These are phyloP conservation scores for Candida ipomoeae DNA, from an alignment of 805 yeast species.

Conservation along the genomic window DNA sequence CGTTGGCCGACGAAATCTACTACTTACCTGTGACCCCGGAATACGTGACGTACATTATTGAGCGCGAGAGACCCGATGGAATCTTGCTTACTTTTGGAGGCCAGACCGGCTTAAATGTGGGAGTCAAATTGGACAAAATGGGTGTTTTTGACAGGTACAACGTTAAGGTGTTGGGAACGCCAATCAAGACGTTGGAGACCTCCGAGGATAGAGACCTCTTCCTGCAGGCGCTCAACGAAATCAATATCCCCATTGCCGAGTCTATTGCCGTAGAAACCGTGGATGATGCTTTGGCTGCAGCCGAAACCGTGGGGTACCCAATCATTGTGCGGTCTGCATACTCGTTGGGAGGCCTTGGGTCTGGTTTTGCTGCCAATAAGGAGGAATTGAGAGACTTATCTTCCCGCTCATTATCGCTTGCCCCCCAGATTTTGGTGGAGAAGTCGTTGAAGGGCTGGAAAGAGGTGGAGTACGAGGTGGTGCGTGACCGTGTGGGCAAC, in stretches of 20 bases:
- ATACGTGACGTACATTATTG: conserved; percentile 90
- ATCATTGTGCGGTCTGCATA: conserved; percentile 96
- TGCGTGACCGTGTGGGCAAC: conserved; percentile 92
- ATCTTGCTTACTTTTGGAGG: conserved; percentile 96
- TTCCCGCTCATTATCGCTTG: conserved; percentile 79
- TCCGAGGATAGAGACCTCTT: conserved; percentile 97
- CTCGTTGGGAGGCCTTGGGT: conserved; percentile 96
- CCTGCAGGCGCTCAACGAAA: conserved; percentile 92
- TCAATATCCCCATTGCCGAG: conserved; percentile 93
- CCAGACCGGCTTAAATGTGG: conserved; percentile 95
- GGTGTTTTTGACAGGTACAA: conserved; percentile 88
- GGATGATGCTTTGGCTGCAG: conserved; percentile 92
- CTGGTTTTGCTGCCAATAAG: conserved; percentile 88
- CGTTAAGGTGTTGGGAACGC: conserved; percentile 96
- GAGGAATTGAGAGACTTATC: conserved; percentile 83
- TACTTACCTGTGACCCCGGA: conserved; percentile 96
- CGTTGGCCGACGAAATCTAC: conserved; percentile 92
- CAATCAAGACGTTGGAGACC: conserved; percentile 90
- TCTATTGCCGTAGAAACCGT: conserved; percentile 92
- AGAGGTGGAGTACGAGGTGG: conserved; percentile 98
- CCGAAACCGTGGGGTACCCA: conserved; percentile 84
- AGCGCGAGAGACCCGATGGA: conserved; percentile 95
- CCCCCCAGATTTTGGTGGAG: conserved; percentile 95
- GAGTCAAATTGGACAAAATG: conserved; percentile 91
- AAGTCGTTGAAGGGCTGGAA: conserved; percentile 98